Percentiles rank a stretch among this genome's conserved stretches.
These are phyloP conservation scores for Tricladium varicosporioides DNA, from an alignment of 2,329 filamentous ascomycete genomes.

Conservation along the genomic window DNA sequence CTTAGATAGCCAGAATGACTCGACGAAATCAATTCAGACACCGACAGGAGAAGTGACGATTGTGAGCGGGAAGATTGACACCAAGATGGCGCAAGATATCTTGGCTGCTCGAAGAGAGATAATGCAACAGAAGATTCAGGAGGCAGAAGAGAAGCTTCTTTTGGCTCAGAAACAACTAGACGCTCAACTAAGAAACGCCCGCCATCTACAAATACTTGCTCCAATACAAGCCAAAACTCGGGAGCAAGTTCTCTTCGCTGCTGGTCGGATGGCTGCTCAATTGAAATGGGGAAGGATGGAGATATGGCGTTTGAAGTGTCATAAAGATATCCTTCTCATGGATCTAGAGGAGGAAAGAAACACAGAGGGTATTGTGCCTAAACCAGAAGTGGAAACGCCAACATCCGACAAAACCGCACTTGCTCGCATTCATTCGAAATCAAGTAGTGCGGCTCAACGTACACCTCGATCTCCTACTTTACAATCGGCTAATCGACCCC, in stretches of 20 bases:
- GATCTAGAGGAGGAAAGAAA: constrained; percentile 77
- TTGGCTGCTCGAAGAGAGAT: constrained; percentile 77
- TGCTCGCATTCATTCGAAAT: constrained; percentile 36
- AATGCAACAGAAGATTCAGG: constrained; percentile 78
- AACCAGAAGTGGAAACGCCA: constrained; percentile 20
- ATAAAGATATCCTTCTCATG: constrained; percentile 80
- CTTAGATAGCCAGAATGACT: constrained; percentile 52
- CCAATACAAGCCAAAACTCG: constrained; percentile 89
- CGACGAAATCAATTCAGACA: constrained; percentile 61
- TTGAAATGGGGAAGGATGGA: constrained; percentile 93
- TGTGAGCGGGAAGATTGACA: constrained; percentile 70
- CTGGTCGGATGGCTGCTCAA: constrained; percentile 80
- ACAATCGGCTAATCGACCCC: constrained; percentile 34
- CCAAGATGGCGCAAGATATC: constrained; percentile 83
- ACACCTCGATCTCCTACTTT: constrained; percentile 38
- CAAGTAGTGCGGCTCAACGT: constrained; percentile 36
- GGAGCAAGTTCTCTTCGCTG: constrained; percentile 81
- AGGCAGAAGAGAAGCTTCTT: constrained; percentile 77
- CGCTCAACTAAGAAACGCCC: constrained; percentile 78
- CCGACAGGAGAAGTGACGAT: constrained; percentile 72
- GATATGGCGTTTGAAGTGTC: constrained; percentile 88
- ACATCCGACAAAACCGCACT: constrained; percentile 32
- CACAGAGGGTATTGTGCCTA: constrained; percentile 18
- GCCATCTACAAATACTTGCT: constrained; percentile 83
- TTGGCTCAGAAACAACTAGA: constrained; percentile 76